Conservation (phyloP, 345 rosid species). For the Erodium maritimum region DNA sequence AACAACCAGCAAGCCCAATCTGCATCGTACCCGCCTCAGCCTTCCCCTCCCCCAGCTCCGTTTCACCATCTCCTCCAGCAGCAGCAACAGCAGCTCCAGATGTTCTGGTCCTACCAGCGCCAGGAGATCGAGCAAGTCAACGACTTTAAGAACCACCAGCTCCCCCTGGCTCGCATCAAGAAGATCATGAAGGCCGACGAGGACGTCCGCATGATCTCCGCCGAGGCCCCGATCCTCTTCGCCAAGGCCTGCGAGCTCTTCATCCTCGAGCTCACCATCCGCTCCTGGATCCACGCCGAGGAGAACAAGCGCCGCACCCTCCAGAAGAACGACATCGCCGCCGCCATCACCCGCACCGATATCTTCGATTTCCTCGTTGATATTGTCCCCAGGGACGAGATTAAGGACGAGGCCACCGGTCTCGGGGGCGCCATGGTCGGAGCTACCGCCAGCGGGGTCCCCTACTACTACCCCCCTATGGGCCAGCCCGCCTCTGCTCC, state of each 20-base stretch:
- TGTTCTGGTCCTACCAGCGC: conserved; percentile 78
- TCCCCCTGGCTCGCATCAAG: conserved; percentile 90
- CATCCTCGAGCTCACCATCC: conserved; percentile 72
- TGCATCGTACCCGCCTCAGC: too few relatives aligned
- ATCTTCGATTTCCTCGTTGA: conserved; percentile 89
- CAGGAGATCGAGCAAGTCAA: conserved; percentile 68
- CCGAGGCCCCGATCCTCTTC: conserved; percentile 89
- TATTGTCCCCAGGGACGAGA: conserved; percentile 89
- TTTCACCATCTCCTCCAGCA: conserved; percentile 84
- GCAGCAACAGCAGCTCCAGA: conserved; percentile 84
- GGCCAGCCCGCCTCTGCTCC: conserved; percentile 54
- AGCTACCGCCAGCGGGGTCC: conserved; percentile 67
- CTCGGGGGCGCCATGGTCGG: conserved; percentile 25
- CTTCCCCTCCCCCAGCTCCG: conserved; percentile 59
- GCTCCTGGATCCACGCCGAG: conserved; percentile 95
- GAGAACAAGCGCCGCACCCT: conserved; percentile 92
- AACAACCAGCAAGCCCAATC: too few relatives aligned
- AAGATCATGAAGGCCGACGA: conserved; percentile 99
- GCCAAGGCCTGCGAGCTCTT: conserved; percentile 98
- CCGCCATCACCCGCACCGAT: conserved; percentile 93
- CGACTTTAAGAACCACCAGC: conserved; percentile 89
- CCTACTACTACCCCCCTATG: conserved; percentile 80
- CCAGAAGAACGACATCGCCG: conserved; percentile 95
- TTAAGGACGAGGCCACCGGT: conserved; percentile 62
- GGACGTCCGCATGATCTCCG: conserved; percentile 94